Conservation (phyloP, 2,329 filamentous ascomycete species). For the Orbilia quercus region DNA sequence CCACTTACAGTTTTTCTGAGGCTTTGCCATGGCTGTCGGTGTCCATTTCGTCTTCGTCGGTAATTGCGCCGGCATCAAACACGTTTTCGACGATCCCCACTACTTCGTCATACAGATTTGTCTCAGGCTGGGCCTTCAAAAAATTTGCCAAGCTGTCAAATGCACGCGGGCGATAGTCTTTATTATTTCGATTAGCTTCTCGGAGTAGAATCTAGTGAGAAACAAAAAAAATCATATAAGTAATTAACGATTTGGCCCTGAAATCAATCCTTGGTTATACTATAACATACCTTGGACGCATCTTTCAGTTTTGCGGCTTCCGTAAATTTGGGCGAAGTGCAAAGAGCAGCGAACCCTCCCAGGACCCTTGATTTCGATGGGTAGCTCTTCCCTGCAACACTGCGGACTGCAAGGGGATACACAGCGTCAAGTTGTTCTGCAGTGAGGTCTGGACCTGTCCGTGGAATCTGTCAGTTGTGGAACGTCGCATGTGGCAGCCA, state of each 20-base stretch:
- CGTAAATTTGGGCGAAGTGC: conserved; percentile 48
- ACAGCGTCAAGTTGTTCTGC: conserved; percentile 72
- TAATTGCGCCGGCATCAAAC: conserved; percentile 68
- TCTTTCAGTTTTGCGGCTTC: conserved; percentile 42
- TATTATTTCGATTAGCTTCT: conserved; percentile 92
- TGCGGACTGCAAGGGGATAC: conserved; percentile 86
- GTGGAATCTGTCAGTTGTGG: conserved; percentile 58
- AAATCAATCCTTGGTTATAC: no score
- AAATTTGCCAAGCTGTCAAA: conserved; percentile 79
- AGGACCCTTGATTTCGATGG: conserved; percentile 88
- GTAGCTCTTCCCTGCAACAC: conserved; percentile 89
- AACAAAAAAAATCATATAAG: no score
- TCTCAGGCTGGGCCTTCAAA: conserved; percentile 73
- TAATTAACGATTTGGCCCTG: no score
- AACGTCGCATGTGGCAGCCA: conserved; percentile 52
- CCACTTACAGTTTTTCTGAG: conserved; percentile 62
- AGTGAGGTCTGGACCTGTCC: conserved; percentile 69
- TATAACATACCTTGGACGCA: conserved; percentile 65
- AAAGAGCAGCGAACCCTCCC: conserved; percentile 79
- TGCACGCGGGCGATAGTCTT: conserved; percentile 81
- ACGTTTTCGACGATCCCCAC: conserved; percentile 72
- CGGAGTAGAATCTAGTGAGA: conserved; percentile 76
- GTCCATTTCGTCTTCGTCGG: conserved; percentile 75
- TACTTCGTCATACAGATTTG: conserved; percentile 77
- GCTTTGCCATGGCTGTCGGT: conserved; percentile 68